Conservation (phyloP, 148 eudicot genomes). For the Chenopodium album region DNA sequence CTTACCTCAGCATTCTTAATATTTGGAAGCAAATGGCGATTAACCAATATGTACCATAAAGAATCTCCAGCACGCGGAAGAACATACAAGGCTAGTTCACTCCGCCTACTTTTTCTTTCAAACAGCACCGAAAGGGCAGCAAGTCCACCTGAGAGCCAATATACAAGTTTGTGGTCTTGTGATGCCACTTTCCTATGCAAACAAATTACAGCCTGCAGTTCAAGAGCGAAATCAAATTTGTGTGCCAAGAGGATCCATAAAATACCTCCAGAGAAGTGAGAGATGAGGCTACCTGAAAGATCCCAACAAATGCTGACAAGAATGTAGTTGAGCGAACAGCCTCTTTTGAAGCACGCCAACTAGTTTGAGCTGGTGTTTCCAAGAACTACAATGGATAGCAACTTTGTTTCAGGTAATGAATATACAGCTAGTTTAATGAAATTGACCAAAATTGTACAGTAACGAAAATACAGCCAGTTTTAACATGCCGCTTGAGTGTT, state of each 20-base stretch:
- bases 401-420: neutral
- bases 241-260: slow-evolving; percentile 18
- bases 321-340: slow-evolving; percentile 92
- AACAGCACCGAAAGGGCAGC: slow-evolving; percentile 87
- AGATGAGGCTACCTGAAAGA: slow-evolving; percentile 70
- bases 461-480: neutral
- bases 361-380: slow-evolving; percentile 75
- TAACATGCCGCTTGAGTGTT: neutral
- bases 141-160: slow-evolving; percentile 89
- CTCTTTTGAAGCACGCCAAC: slow-evolving; percentile 84
- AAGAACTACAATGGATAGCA: slow-evolving; percentile 50
- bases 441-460: neutral
- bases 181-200: slow-evolving; percentile 90
- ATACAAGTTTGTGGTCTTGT: slow-evolving; percentile 91
- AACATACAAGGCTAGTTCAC: slow-evolving; percentile 92
- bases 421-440: neutral
- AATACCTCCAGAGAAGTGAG: neutral
- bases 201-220: slow-evolving; percentile 71
- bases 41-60: slow-evolving; percentile 83
- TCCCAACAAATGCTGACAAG: slow-evolving; percentile 92
- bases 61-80: slow-evolving; percentile 97
- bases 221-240: slow-evolving; percentile 25
- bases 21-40: slow-evolving; percentile 79
- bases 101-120: slow-evolving; percentile 87
- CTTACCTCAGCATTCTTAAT: slow-evolving; percentile 91